Base-by-base conservation (phyloP, 1,139 yeast genomes). In the Geotrichum australiense region DNA sequence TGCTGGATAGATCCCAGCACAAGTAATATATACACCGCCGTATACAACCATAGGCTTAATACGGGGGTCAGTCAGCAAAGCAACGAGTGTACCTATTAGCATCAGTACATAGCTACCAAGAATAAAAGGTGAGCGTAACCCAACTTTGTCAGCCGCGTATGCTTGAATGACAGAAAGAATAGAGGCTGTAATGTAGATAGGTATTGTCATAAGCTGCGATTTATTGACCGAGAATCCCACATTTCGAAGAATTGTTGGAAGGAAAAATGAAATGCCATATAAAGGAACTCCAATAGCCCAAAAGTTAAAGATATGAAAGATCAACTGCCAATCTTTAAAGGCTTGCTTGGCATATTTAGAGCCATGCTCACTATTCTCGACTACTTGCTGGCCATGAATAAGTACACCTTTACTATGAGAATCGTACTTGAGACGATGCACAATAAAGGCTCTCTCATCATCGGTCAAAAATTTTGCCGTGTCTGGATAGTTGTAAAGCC, bases 401-500 rank as follows among this genome's bases (percentile, higher is more conserved):
- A 15, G 14, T 5, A 24, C 28, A n/a, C 37, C 37, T 31, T 34
- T 33, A 20, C 19, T 3, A 14, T 37, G 36, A 19, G 38, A 34
- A 15, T 39, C 42, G 16, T 39, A 38, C 15, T 52, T 69, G 62
- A 74, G 62, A 50, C 76, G 70, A 50, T 64, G 62, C 50, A 67
- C 66, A 39, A 74, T 59, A 49, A 68, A 73, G 18, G 61, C 62
- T 29, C 67, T 62, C 54, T 76, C 81, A 31, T 69, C 65, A n/a
- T 58, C 64, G 25, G 59, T 68, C 45, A 76, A 64, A 58, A 75
- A 75, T 43, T 66, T 63, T 19, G 74, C 66, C 41, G 67, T 65
- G 25, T 60, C 62, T 22, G 77, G 77, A 57, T 62, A 67, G 52
- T 74, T 78, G 24, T 76, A 75, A 40, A 77, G 60, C 2, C 70